Base-by-base conservation (phyloP, 805 yeast genomes). In the Yamadazyma sp. region DNA sequence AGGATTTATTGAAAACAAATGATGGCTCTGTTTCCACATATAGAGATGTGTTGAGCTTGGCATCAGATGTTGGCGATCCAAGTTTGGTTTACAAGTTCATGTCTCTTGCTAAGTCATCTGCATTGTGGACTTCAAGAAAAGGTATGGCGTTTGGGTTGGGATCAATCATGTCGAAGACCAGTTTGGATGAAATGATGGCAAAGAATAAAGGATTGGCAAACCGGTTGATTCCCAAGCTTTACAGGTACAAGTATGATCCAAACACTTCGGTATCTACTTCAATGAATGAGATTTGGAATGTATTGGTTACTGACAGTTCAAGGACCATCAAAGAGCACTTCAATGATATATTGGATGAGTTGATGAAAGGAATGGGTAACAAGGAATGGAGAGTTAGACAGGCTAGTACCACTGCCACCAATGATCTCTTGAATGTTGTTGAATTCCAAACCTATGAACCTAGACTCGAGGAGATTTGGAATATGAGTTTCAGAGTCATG, bases 91-190 rank as follows among this genome's bases (percentile, higher is more conserved):
- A 91, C 61, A 86, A 88, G 54, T 91, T 91, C 57, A 88, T 91
- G 96, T 80, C 95, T 0, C 64, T 91, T 40, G 95, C 97, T 0
- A 82, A 86, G 45, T 82, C 82, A 36, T 86, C 96, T 0, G 80
- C 93, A 0, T 61, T 90, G 14, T 91, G 99, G 99, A 77, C 95
- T 0, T 85, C 96, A 0, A 71, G 95, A 55, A 86, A 85, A 47
- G 99, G 98, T 35, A 80, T 89, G 52, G 98, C 98, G 0, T 91
- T 86, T 64, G 97, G 98, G 0, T 68, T 91, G 24, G 91, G 96
- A 7, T 80, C 87, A 1, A 82, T 91, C 30, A 64, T 91, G 56
- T 82, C 95, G 2, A 86, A 85, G 50, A 71, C 90, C 0, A 80
- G 84, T 42, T 65, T 91, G 35, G 84, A 82, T 44, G 73, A 77